Base-by-base conservation (phyloP, 371 early-diverging fungal genomes). In the Mucor mucedo region DNA sequence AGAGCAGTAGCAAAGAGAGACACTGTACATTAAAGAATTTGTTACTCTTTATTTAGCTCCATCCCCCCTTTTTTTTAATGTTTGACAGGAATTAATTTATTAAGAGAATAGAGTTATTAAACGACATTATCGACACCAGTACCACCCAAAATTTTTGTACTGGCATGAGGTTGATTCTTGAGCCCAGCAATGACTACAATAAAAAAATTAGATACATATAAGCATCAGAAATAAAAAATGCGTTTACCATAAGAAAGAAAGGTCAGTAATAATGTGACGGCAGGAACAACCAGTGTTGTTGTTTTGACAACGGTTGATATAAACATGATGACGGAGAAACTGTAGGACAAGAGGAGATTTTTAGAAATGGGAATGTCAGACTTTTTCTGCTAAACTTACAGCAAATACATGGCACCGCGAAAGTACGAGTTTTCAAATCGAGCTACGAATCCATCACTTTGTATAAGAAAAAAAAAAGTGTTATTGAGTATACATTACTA, bases 121-220 rank as follows among this genome's bases (percentile, higher is more conserved):
- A 79, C 80, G 2, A 80, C 74, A 56, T 76, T 74, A 45, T 80
- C 76, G 6, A 80, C 76, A 53, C 78, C 78, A 28, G 76, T 71
- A 35, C 78, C 78, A 56, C 78, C 78, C 8, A 78, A 64, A 0
- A 73, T 60, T 42, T 69, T 71, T 11, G 73, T 63, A 54, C 78
- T 78, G 30, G 78, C 81, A 52, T 80, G 72, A 45, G 78, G 76
- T 49, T 78, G 81, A 3, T 76, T 68, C 55, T 76, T 80, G 30
- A 76, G 0, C 21, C 68, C 80, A 60, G 78, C 78, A 66, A 80
- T 76, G 8, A 53, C 78, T 78, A 50, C 10, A 41, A 7, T 41
- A 30, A 13, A 58, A 39, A 28, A 41, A 42, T 49, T 16, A 42
- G 2, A 45, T 14, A 13, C 5, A 59, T 47, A 49, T 14, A 39